Percentiles rank a stretch among this genome's conserved stretches.
These are phyloP conservation scores for Rhodomyrtus tomentosa DNA, from an alignment of 345 rosid species.

Conservation along the genomic window DNA sequence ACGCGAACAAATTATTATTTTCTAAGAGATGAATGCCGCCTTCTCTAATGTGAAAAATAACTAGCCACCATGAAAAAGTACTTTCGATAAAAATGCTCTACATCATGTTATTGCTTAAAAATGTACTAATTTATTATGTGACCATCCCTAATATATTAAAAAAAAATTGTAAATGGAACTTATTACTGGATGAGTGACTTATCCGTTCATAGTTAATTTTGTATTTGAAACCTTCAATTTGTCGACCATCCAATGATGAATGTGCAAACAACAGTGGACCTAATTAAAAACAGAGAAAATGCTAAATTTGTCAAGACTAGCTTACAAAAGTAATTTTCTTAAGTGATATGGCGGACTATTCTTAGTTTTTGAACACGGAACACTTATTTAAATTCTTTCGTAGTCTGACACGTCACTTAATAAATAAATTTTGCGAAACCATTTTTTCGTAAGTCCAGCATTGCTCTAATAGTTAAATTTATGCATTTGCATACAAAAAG, in stretches of 20 bases:
- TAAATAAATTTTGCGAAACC: background rate
- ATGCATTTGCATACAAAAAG: background rate
- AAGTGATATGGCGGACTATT: background rate
- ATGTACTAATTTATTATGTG: background rate
- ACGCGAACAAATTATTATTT: too few species aligned
- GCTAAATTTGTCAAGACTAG: background rate
- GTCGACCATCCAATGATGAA: background rate
- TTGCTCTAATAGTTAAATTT: background rate
- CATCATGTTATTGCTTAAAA: background rate
- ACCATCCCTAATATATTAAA: background rate
- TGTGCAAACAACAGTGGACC: too few species aligned
- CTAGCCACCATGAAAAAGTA: background rate
- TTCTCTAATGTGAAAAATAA: background rate
- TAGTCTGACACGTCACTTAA: background rate
- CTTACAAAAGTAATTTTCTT: background rate
- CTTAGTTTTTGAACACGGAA: background rate
- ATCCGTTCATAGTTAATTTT: background rate
- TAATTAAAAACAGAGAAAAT: too few species aligned
- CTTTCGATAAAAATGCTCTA: background rate
- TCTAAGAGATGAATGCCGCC: background rate
- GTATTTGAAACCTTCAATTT: background rate
- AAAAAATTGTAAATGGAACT: background rate
- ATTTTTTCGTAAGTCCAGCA: background rate
- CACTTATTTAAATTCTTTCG: background rate
- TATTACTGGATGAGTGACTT: background rate